Percentiles rank a stretch among this genome's conserved stretches.
These are phyloP conservation scores for Diutina scorzettiae DNA, from an alignment of 1,139 yeast genomes.

Conservation along the genomic window DNA sequence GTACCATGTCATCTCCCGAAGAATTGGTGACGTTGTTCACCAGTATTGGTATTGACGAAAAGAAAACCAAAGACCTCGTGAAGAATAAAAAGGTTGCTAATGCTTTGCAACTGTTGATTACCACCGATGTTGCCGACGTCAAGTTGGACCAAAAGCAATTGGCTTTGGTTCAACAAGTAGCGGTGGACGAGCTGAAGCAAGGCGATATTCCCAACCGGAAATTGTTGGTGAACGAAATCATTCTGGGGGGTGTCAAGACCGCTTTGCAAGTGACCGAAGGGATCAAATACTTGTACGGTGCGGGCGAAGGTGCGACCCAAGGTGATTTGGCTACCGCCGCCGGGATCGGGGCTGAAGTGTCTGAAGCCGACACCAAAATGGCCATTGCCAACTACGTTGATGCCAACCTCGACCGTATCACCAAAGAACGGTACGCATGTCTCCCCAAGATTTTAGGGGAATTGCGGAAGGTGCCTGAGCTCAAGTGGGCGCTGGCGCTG, in stretches of 20 bases:
- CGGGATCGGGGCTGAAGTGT: conserved; percentile 74
- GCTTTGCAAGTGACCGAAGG: conserved; percentile 73
- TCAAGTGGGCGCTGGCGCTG: conserved; percentile 90
- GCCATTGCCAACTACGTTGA: conserved; percentile 51
- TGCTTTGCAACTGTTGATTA: conserved; percentile 50
- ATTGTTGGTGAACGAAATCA: conserved; percentile 46
- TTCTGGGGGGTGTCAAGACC: conserved; percentile 51
- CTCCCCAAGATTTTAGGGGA: conserved; percentile 71
- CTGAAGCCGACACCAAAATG: conserved; percentile 49
- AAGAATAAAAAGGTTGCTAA: conserved; percentile 78
- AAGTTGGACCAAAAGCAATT: conserved; percentile 35
- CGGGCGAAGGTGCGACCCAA: conserved; percentile 23
- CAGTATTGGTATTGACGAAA: conserved; percentile 58
- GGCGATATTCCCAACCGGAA: conserved; percentile 30
- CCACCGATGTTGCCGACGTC: conserved; percentile 11
- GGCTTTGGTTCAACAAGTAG: conserved; percentile 64
- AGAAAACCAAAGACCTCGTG: conserved; percentile 58
- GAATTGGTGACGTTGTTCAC: conserved; percentile 35
- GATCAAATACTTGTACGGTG: conserved; percentile 43
- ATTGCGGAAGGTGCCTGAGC: conserved; percentile 55
- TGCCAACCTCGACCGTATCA: conserved; percentile 44
- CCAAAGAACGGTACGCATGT: conserved; percentile 60
- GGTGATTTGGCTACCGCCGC: conserved; percentile 46
- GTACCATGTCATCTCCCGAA: conserved; percentile 14
- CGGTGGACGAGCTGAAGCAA: conserved; percentile 46